A percentile compares a stretch with the other conserved stretches of the same genome.
Evolutionary conservation across 257 asterid species (phyloP).

Genomic region (Mitragyna speciosa): DNA sequence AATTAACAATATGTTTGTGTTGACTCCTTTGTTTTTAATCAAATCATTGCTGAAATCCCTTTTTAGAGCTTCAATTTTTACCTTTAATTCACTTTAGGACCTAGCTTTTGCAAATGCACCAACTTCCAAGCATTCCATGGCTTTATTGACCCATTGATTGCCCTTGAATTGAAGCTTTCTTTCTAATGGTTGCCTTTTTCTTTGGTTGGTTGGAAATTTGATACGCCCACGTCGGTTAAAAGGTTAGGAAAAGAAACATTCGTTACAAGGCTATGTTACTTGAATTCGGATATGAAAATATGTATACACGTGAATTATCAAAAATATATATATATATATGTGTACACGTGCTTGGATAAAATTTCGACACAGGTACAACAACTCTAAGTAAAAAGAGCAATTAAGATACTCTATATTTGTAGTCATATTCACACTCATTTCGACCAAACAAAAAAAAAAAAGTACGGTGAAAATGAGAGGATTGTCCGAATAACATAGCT

Average conservation of each 20-base stretch:
- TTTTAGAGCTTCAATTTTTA: conserved; percentile 29
- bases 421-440: too few species aligned
- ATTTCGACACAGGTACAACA: too few species aligned
- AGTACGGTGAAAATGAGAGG: too few species aligned
- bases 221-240: not conserved
- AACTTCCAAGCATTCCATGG: conserved; percentile 45
- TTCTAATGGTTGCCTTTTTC: not conserved
- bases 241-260: not conserved
- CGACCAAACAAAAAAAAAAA: too few species aligned
- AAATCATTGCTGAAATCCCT: conserved; percentile 27
- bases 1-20: conserved; percentile 26
- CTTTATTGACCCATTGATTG: conserved; percentile 47
- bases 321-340: too few species aligned
- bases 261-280: not conserved
- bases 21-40: conserved; percentile 36
- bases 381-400: too few species aligned
- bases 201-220: not conserved
- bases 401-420: too few species aligned
- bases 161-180: conserved; percentile 29
- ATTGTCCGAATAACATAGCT: too few species aligned
- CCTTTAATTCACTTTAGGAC: conserved; percentile 34
- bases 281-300: too few species aligned
- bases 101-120: conserved; percentile 40
- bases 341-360: too few species aligned
- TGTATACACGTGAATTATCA: too few species aligned